Evolutionary conservation across 148 eudicot genomes (phyloP), one percentile per base, ranked within the genome.

Genomic region (Persicaria maculosa): DNA sequence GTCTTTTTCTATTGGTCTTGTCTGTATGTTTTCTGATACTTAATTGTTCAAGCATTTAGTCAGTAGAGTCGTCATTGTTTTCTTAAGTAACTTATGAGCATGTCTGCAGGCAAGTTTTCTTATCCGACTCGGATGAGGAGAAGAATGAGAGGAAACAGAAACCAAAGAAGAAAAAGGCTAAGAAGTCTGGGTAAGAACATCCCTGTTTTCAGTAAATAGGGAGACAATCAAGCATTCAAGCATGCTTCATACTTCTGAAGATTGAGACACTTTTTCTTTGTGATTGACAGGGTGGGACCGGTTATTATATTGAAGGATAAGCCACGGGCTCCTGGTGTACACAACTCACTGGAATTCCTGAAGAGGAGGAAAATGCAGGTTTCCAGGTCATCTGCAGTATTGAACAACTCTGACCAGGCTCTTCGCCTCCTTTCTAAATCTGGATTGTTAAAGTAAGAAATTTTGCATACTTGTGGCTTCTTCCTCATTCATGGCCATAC

Each of bases 111-210:
- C 88, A 90, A 83, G 89, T 90, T 62, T 96, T 96, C 76, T 75
- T 79, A 46, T 95, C 99, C 44, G 99, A 96, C 80, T 86, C 97
- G 5, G 99, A 96, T 80, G 97, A 89, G 61, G 97, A 94, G 67
- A 78, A 79, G 59, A 62, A 52, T 9, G 83, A 77, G 79, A 84
- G 81, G 68, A 84, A 77, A 72, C 69, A 43, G 59, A 80, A 76
- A 69, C 73, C 84, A 4, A 92, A 84, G 83, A 96, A 84, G 90
- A 92, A 85, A 80, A 85, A 77, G 80, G 36, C 62, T 48, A 86
- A 86, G 72, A 75, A 57, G 65, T 82, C 87, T 52, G 93, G 99
- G 99, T 96, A 81, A 9, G 43, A 9, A 71, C 54, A 3, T 8
- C 17, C 54, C 8, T 47, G 2, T 44, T 69, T 19, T 71, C 6